Evolutionary conservation across 2,329 filamentous ascomycete genomes (phyloP).

Genomic region (Ophiocordyceps camponoti-rufipedis): DNA sequence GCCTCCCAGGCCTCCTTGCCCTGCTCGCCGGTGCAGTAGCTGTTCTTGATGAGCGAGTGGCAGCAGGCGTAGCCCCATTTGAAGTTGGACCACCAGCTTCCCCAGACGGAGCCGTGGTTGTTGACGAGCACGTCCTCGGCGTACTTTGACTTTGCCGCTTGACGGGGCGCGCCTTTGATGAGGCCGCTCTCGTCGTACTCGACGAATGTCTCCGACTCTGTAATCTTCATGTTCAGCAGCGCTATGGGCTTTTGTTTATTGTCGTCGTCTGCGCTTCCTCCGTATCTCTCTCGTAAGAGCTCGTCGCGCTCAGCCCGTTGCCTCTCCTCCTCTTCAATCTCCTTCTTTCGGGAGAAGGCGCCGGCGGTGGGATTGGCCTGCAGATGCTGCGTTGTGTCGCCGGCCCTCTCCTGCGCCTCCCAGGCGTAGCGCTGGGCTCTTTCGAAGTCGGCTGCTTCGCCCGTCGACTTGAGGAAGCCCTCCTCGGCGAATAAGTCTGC

Average conservation of each 20-base stretch:
- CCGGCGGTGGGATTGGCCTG: slow-evolving; percentile 95
- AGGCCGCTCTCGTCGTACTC: slow-evolving; percentile 86
- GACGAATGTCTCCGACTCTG: slow-evolving; percentile 71
- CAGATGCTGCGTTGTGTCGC: slow-evolving; percentile 66
- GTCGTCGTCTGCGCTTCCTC: slow-evolving; percentile 31
- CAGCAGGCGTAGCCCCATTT: slow-evolving; percentile 94
- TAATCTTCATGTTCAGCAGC: slow-evolving; percentile 48
- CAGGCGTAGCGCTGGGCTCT: slow-evolving; percentile 79
- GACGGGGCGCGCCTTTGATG: slow-evolving; percentile 73
- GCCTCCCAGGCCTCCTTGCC: slow-evolving; percentile 69
- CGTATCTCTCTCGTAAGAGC: slow-evolving; percentile 66
- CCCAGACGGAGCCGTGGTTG: slow-evolving; percentile 88
- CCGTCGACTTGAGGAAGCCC: slow-evolving; percentile 73
- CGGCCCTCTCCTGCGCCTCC: slow-evolving; percentile 77
- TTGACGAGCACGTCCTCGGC: slow-evolving; percentile 71
- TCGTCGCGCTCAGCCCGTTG: slow-evolving; percentile 51
- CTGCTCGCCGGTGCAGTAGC: slow-evolving; percentile 87
- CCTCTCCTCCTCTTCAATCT: slow-evolving; percentile 52
- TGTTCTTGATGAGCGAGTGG: slow-evolving; percentile 86
- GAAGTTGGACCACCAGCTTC: slow-evolving; percentile 94
- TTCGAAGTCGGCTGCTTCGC: slow-evolving; percentile 87
- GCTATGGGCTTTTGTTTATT: slow-evolving; percentile 34
- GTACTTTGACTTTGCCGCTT: slow-evolving; percentile 74
- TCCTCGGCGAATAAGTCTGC: slow-evolving; percentile 79
- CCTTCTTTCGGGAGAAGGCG: slow-evolving; percentile 66